Evolutionary conservation across 805 yeast species (phyloP), one percentile per base, ranked within the genome.

Genomic region (Ogataea neopini): DNA sequence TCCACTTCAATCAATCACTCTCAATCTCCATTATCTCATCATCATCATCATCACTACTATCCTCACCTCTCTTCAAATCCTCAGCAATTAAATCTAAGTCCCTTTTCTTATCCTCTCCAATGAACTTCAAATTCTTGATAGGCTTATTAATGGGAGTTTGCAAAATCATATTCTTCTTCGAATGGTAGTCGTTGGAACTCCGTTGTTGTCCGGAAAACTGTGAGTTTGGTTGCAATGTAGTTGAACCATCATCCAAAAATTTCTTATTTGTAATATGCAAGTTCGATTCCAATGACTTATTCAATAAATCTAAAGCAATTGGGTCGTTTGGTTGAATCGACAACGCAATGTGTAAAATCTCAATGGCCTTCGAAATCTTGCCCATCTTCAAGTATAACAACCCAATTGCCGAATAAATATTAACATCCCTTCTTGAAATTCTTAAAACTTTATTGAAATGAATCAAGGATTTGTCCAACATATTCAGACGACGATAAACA

Each of bases 351-450:
- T 92, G 97, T 44, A 94, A 71, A 25, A 77, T 73, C 52, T 84
- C 86, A 32, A 92, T 83, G 0, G 97, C 92, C 53, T 79, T 80
- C 43, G 74, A 72, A 18, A 74, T 58, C 45, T 83, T 74, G 2
- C 87, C 87, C 52, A 80, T 69, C 58, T 86, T 88, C 61, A 94
- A 72, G 60, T 89, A 75, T 2, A 91, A 81, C 43, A 92, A 74
- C 0, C 96, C 99, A 58, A 94, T 79, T 0, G 98, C 88, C 0
- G 97, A 77, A 52, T 85, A 79, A 3, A 88, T 74, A 57, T 86
- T 88, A 28, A 75, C 66, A 63, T 89, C 94, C 46, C 78, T 79
- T 35, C 82, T 82, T 25, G 88, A 77, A 13, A 84, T 72, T 53
- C 80, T 82, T 28, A 87, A 65, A 2, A 94, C 96, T 54, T 83